Base-by-base conservation (phyloP, 352 stramenopile species). In the Pythium biforme region DNA sequence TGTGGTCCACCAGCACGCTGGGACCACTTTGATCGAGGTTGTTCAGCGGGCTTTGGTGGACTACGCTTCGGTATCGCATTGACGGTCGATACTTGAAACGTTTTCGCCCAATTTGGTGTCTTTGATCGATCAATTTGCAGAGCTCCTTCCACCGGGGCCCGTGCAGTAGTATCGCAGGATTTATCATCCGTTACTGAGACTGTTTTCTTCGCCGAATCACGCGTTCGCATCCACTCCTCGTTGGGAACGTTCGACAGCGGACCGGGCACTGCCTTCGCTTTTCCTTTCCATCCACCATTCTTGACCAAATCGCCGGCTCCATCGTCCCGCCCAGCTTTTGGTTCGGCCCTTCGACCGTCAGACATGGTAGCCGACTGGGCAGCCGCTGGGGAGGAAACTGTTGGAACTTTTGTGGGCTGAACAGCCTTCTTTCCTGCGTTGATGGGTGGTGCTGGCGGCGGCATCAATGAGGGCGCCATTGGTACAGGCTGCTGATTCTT, bases 191-290 rank as follows among this genome's bases (percentile, higher is more conserved):
- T 34, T 3, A 81, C 64, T 31, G 68, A 22, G n/a, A 79, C 62
- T 4, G 77, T 77, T 39, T 73, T 74, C 58, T 78, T 88, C 22
- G 78, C 78, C 6, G 74, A 77, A 12, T 74, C 60, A n/a, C 77
- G 77, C 10, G 81, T 92, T 34, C 70, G 52, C 81, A 92, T 92
- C 83, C 83, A 92, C 1, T 88, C 74, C 41, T 89, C 83, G 64
- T 89, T 86, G 4, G 76, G 74, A 0, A 84, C 73, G 39, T 74
- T 74, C 22, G 72, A 72, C 69, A 83, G 77, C 10, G 81, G 79
- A 2, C 81, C 83, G 29, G 79, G 76, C 3, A 71, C 72, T 11
- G 75, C 66, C 12, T 76, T 54, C 5, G 46, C 69, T 59, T 77
- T 87, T 3, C 74, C 75, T 53, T 84, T 84, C 79, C 81, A 89